Evolutionary conservation across 2,329 filamentous ascomycete genomes (phyloP), one percentile per base, ranked within the genome.

Genomic region (Daldinia sp.): DNA sequence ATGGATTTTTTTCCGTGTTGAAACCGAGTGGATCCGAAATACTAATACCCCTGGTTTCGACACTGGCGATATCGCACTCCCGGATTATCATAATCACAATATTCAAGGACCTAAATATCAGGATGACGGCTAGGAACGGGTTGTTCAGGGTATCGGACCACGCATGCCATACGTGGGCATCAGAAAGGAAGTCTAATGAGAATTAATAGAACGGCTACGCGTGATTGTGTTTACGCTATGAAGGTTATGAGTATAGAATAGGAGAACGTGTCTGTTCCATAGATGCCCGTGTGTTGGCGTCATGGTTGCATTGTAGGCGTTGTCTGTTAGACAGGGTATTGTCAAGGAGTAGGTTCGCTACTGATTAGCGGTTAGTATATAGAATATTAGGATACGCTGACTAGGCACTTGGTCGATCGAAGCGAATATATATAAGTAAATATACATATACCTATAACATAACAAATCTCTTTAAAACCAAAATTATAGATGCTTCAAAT

Each of bases 1-100:
- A 63, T 99, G 95, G 95, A 93, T 97, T 59, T 98, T 97, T 78
- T 92, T 98, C 78, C 87, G 95, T 8, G 89, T 96, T 37, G 95
- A 99, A 82, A 94, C 93, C 19, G 95, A 99, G 80, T 97, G 91
- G 91, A 85, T 92, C 77, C 82, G 87, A 78, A 84, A 78, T 68
- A 80, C 78, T 11, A 76, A 77, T 15, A 74, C 45, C 8, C 8
- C 75, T 58, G 85, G 83, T 82, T 60, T 83, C 73, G 71, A 85
- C 75, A 89, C 92, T 70, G 91, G 94, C 74, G 87, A 96, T 55
- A 79, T 94, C 51, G 81, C 96, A 30, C 89, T 89, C 10, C 89
- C 94, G 71, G 90, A 89, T 73, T 84, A 83, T 63, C 90, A 90
- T 73, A 77, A 81, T 25, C 47, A 67, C 21, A 67, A 67, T 49